Evolutionary conservation across 257 asterid species (phyloP).

Genomic region (Solanum appendiculatum): DNA sequence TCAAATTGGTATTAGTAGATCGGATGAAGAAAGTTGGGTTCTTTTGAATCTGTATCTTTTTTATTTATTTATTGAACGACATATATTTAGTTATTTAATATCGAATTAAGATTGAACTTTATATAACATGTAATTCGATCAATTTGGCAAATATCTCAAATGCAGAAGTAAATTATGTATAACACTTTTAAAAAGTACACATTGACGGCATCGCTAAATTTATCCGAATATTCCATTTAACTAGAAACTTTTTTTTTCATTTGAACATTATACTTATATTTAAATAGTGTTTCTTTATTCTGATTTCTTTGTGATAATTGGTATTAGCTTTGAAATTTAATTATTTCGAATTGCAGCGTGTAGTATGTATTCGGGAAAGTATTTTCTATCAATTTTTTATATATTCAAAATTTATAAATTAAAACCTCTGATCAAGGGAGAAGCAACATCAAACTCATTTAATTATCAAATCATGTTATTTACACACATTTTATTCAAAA

Average conservation of each 20-base stretch:
- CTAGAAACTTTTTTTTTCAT: neutral
- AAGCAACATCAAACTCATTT: neutral
- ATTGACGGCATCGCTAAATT: neutral
- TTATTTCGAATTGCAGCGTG: too few species aligned
- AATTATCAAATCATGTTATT: neutral
- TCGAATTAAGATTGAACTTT: neutral
- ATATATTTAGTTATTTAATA: too few species aligned
- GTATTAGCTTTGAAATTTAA: neutral
- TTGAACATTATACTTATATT: too few species aligned
- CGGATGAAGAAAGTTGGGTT: too few species aligned
- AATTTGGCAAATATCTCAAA: neutral
- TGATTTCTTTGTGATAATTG: too few species aligned
- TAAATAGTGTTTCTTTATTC: too few species aligned
- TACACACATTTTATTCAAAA: neutral
- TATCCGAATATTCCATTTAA: neutral
- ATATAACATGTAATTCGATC: neutral
- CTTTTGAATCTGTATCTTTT: too few species aligned
- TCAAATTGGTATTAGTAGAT: neutral
- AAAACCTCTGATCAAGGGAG: neutral
- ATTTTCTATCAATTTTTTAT: neutral
- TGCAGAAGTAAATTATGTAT: neutral
- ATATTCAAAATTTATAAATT: neutral
- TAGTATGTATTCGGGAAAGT: neutral
- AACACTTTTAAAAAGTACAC: neutral
- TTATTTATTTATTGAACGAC: too few species aligned